phyloP scores from a whole-genome alignment of 1,284 basidiomycete genomes.

The Cystobasidiaceae sp. region DNA sequence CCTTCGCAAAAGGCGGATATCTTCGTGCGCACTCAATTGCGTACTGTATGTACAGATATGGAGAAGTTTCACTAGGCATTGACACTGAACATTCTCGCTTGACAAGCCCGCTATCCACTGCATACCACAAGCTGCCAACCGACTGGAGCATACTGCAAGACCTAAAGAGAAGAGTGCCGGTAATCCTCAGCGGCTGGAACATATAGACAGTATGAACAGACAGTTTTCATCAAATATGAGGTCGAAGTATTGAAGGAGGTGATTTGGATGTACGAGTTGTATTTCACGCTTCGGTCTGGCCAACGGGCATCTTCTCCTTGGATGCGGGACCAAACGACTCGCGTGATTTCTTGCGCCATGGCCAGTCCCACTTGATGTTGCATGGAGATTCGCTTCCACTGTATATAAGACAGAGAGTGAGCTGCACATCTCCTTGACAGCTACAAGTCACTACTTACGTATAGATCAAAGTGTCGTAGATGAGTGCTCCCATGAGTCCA shows the following conservation, averaged over 20 bases:
- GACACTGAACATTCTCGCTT: no score
- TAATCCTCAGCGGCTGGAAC: no score
- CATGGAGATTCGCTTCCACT: constrained; percentile 24
- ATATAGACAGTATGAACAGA: no score
- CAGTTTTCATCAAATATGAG: no score
- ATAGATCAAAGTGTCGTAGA: constrained; percentile 39
- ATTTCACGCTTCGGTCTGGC: constrained; percentile 14
- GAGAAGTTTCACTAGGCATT: no score
- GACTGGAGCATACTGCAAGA: no score
- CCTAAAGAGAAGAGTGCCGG: no score
- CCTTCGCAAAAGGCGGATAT: no score
- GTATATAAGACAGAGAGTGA: neutral
- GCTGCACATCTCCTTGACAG: neutral
- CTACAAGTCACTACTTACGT: constrained; percentile 3
- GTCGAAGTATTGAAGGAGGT: neutral
- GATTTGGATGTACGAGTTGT: neutral
- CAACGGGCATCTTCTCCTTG: constrained; percentile 24
- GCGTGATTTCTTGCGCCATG: constrained; percentile 23
- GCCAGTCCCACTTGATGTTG: constrained; percentile 26
- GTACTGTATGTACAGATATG: no score
- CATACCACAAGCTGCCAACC: no score
- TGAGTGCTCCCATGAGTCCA: constrained; percentile 31
- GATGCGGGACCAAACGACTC: constrained; percentile 15
- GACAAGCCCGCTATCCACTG: no score
- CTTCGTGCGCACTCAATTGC: no score